These are phyloP conservation scores for Coemansia sp. DNA, from an alignment of 192 early-diverging fungal genomes.

Conservation along the genomic window DNA sequence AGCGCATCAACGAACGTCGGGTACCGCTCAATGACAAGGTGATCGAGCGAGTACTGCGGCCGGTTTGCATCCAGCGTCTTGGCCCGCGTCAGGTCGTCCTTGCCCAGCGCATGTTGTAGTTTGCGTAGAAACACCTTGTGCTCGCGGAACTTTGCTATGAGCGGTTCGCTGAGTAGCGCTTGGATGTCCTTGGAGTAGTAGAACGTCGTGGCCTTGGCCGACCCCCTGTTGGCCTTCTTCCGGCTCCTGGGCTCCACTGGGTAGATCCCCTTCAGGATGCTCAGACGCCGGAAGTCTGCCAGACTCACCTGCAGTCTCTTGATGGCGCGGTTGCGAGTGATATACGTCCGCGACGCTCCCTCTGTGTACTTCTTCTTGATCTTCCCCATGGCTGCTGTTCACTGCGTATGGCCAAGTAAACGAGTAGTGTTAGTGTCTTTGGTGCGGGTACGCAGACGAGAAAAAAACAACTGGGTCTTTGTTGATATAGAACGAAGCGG, in stretches of 20 bases:
- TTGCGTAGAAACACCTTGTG: constrained; percentile 87
- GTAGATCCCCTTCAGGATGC: constrained; percentile 99
- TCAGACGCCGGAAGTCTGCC: constrained; percentile 93
- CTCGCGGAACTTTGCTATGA: constrained; percentile 89
- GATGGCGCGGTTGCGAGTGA: constrained; percentile 85
- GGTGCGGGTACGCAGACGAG: not conserved
- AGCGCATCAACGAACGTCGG: constrained; percentile 92
- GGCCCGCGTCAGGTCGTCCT: constrained; percentile 76
- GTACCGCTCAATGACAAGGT: constrained; percentile 95
- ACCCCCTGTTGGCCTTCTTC: constrained; percentile 91
- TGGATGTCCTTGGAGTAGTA: constrained; percentile 98
- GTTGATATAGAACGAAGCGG: constrained; percentile 8
- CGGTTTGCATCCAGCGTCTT: constrained; percentile 73
- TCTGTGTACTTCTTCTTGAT: constrained; percentile 81
- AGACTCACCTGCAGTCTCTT: constrained; percentile 94
- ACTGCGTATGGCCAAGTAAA: not conserved
- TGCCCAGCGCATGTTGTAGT: constrained; percentile 82
- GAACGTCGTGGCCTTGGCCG: constrained; percentile 83
- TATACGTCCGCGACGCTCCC: constrained; percentile 89
- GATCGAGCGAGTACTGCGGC: constrained; percentile 88
- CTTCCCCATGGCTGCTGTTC: constrained; percentile 30
- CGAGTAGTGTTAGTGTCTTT: too few relatives aligned
- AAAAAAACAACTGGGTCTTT: not conserved
- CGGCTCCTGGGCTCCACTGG: constrained; percentile 93
- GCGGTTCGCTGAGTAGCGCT: constrained; percentile 91